Evolutionary conservation across 441 rosid genomes (phyloP), one percentile per base, ranked within the genome.

Genomic region (Eutrema salsugineum): DNA sequence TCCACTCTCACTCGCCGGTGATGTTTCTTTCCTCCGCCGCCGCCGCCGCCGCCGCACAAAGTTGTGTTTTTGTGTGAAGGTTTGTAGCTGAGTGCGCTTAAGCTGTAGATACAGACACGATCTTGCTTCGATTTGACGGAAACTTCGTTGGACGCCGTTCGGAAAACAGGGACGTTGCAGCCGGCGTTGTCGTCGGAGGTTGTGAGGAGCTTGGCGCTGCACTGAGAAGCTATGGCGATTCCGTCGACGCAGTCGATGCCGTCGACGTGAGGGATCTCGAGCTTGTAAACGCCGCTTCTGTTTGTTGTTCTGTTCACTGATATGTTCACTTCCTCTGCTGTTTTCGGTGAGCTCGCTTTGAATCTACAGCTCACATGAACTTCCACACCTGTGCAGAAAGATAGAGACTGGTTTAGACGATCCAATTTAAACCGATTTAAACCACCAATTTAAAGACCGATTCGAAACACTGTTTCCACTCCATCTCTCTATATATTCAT

Each of bases 201-300:
- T 12, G 62, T 68, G 28, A 86, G 60, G 36, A 88, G 83, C 87
- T 71, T 79, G 57, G 85, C 91, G 54, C 77, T 66, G 71, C 94
- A 88, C 17, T 80, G 63, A 24, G 89, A 85, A 4, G 66, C 84
- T 1, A 88, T 81, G 27, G 79, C 84, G 57, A 80, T 64, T 2
- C 91, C 91, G n/a, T 86, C 91, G 5, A 82, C 87, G 44, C 91
- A 86, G 48, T 88, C 81, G 14, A 88, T 80, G 2, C 94, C 89
- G 15, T 88, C 91, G 2, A 88, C 83, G 28, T 82, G 72, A 9
- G 94, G 94, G 67, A 88, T 83, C 40, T 86, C 89, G 44, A 86
- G 40, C 70, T 74, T 86, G 73, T 88, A 88, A 11, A 82, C 87
- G 28, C 94, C 94, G 56, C 57, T 71, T 38, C 75, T 70, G 49